Base-by-base conservation (phyloP, 177 flowering plant species). In the Telopea speciosissima region DNA sequence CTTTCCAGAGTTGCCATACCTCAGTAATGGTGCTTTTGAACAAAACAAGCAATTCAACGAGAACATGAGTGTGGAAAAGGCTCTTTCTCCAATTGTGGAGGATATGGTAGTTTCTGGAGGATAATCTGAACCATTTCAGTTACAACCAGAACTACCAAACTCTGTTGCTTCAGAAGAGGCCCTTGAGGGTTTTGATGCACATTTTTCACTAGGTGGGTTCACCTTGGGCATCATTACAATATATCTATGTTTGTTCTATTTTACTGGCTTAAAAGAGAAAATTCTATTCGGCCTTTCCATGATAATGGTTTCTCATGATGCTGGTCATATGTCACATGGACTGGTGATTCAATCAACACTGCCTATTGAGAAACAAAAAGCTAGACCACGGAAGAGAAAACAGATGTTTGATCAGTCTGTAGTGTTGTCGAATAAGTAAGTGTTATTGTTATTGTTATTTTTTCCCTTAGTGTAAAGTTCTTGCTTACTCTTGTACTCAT, bases 361-460 rank as follows among this genome's bases (percentile, higher is more conserved):
- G 63, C 80, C 83, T 21, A 73, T 69, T 66, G 86, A 79, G 76
- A 74, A 79, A 75, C 83, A 78, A 33, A 76, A 76, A 73, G 65
- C 73, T 24, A 85, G 82, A 70, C 26, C 24, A 69, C 80, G 87
- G 76, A 91, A 81, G 79, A 85, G 91, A 75, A 91, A 83, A 65
- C 79, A 63, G 25, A 66, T 61, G 13, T 86, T 74, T 79, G 97
- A 93, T 79, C 72, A 76, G 44, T 0, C 74, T 16, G 72, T 81
- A 5, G 97, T 89, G 60, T 77, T 96, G 70, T 64, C 79, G 3
- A 95, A 91, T 72, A 40, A 60, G 83, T 75, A 75, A 70, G 97
- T 88, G 76, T 67, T n/a, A n/a, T n/a, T n/a, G n/a, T n/a, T n/a
- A n/a, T n/a, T n/a, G n/a, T n/a, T 76, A 14, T 21, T 65, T 56